A percentile compares a stretch with the other conserved stretches of the same genome.
These are phyloP conservation scores for Pseudogymnoascus sp. DNA, from an alignment of 2,329 filamentous ascomycete genomes.

Conservation along the genomic window DNA sequence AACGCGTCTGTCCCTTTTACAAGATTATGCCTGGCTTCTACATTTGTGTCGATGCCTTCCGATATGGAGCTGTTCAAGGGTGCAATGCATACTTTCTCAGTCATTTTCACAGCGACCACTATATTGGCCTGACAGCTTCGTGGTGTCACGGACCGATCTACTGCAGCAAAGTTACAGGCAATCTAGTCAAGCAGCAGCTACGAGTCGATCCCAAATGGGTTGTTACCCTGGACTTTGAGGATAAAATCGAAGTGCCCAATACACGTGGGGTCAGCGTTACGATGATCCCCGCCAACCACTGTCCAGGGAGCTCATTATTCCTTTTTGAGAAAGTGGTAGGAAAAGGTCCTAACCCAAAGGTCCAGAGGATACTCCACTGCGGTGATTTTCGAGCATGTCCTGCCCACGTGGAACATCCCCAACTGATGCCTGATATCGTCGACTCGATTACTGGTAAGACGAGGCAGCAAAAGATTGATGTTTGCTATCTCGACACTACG, in stretches of 20 bases:
- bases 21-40: conserved; percentile 92
- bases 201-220: conserved; percentile 82
- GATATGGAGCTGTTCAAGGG: conserved; percentile 87
- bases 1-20: conserved; percentile 94
- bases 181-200: conserved; percentile 80
- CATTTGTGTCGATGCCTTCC: conserved; percentile 92
- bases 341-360: conserved; percentile 50
- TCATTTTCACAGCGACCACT: conserved; percentile 97
- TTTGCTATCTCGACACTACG: conserved; percentile 95
- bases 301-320: conserved; percentile 88
- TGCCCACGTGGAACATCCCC: conserved; percentile 73
- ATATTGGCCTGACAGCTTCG: conserved; percentile 78
- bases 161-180: conserved; percentile 87
- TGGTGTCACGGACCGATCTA: conserved; percentile 96
- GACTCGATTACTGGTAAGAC: conserved; percentile 65
- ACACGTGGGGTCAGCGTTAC: conserved; percentile 81
- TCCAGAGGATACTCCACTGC: conserved; percentile 84
- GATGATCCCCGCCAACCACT: conserved; percentile 96
- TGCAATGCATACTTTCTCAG: conserved; percentile 95
- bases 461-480: conserved; percentile 81
- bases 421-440: conserved; percentile 67
- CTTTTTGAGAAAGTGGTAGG: conserved; percentile 76
- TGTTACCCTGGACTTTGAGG: conserved; percentile 77
- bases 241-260: conserved; percentile 68
- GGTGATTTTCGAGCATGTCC: conserved; percentile 92